Percentiles rank a stretch among this genome's conserved stretches.
Evolutionary conservation across 805 yeast genomes (phyloP).

Genomic region (Wickerhamomyces subpelliculosus): DNA sequence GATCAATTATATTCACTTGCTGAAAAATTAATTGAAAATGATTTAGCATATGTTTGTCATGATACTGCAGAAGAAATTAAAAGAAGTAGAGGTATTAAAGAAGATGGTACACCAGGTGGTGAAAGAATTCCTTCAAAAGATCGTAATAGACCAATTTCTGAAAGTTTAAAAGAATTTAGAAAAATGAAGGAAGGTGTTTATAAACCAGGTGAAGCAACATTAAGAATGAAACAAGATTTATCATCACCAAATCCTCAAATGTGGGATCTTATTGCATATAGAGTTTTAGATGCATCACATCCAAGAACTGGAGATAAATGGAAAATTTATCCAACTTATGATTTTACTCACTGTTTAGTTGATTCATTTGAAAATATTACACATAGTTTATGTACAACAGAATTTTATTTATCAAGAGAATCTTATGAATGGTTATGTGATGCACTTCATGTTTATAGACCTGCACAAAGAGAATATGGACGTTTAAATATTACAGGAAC

Average conservation of each 20-base stretch:
- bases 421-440: slow-evolving; percentile 99
- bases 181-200: slow-evolving; percentile 88
- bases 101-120: slow-evolving; percentile 92
- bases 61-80: slow-evolving; percentile 90
- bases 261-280: slow-evolving; percentile 99
- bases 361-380: slow-evolving; percentile 96
- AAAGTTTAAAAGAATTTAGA: slow-evolving; percentile 74
- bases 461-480: slow-evolving; percentile 98
- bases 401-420: slow-evolving; percentile 85
- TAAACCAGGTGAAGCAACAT: slow-evolving; percentile 84
- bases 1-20: slow-evolving; percentile 85
- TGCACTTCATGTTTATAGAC: slow-evolving; percentile 88
- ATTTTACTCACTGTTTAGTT: slow-evolving; percentile 97
- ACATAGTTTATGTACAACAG: slow-evolving; percentile 95
- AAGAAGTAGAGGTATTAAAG: slow-evolving; percentile 81
- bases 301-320: slow-evolving; percentile 96
- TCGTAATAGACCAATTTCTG: slow-evolving; percentile 65
- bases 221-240: slow-evolving; percentile 95
- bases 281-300: slow-evolving; percentile 88
- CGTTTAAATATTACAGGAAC: slow-evolving; percentile 93
- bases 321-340: slow-evolving; percentile 98
- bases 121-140: slow-evolving; percentile 79
- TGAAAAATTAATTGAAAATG: slow-evolving; percentile 64
- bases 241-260: slow-evolving; percentile 91
- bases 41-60: slow-evolving; percentile 85